Evolutionary conservation across 495 filamentous ascomycete species (phyloP), one percentile per base, ranked within the genome.

Genomic region (Neurospora sublineolata): DNA sequence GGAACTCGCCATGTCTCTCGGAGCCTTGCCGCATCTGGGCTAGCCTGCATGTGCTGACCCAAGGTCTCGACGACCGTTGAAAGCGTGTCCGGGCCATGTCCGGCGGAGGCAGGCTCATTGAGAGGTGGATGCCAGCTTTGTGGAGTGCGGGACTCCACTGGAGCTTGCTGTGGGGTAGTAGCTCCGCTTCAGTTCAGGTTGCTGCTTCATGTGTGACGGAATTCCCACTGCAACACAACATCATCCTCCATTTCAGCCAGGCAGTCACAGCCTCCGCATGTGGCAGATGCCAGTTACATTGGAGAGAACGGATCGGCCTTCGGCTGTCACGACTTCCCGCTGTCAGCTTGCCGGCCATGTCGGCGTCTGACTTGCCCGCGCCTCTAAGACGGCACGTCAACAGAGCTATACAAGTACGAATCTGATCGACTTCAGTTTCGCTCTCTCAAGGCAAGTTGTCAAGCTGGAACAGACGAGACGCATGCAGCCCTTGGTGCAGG

Each of bases 51-150:
- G 41, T 69, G 60, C 69, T 72, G 64, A 33, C 38, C 70, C 69
- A 44, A 44, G 68, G 71, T 72, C 76, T 71, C 12, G 73, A 76
- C 69, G 71, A 74, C 76, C 77, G 77, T 79, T 79, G 76, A 68
- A 74, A 74, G 69, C 69, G 18, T 36, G 20, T 11, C 46, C 38
- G 69, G 39, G 41, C 39, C 69, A 70, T 46, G 69, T 52, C 37
- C 40, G 38, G 37, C 27, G 69, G 41, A 41, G 33, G 30, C 4
- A 30, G 23, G 46, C 52, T 60, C 12, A 16, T 16, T 8, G 18
- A 23, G 52, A 60, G 1, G 46, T 60, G 52, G 52, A 30, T 60
- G 52, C 52, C 52, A 60, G 12, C 52, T 30, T 33, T 3, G 30
- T 33, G 12, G 23, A 60, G 52, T 30, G 52, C 23, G 23, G 23